Conservation (phyloP, 768 basidiomycete genomes). For the Mycena crocata region DNA sequence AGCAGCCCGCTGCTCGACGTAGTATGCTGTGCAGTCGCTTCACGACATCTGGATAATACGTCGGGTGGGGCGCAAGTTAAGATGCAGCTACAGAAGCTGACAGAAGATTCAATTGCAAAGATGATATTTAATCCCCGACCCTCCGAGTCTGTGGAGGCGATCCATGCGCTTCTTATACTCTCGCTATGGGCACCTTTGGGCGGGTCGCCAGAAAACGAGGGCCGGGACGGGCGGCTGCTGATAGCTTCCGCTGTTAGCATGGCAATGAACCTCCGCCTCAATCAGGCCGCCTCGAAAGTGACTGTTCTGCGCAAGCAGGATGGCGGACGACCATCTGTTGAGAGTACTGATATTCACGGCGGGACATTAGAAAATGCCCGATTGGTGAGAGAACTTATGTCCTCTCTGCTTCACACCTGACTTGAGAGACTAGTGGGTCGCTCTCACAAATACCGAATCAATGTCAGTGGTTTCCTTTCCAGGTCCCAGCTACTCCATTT, state of each 20-base stretch:
- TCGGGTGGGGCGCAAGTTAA: conserved; percentile 39
- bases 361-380: conserved; percentile 52
- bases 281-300: conserved; percentile 42
- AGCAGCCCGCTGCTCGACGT: conserved; percentile 46
- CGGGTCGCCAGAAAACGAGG: conserved; percentile 23
- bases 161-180: conserved; percentile 53
- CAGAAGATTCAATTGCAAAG: conserved; percentile 50
- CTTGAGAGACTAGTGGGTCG: conserved; percentile 44
- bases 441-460: conserved; percentile 46
- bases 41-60: conserved; percentile 50
- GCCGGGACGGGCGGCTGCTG: conserved; percentile 49
- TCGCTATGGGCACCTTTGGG: conserved; percentile 51
- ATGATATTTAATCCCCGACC: conserved; percentile 55
- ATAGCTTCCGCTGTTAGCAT: conserved; percentile 57
- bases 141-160: conserved; percentile 47
- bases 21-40: conserved; percentile 56
- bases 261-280: conserved; percentile 55
- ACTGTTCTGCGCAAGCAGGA: conserved; percentile 3
- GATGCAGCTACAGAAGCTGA: conserved; percentile 39
- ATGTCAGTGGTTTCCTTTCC: conserved; percentile 41
- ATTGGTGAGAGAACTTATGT: conserved; percentile 42
- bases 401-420: neutral
- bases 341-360: conserved; percentile 38
- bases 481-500: neutral
- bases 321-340: conserved; percentile 29